These are phyloP conservation scores for Thraustochytrium sp. DNA, from an alignment of 352 stramenopile genomes.

Conservation along the genomic window DNA sequence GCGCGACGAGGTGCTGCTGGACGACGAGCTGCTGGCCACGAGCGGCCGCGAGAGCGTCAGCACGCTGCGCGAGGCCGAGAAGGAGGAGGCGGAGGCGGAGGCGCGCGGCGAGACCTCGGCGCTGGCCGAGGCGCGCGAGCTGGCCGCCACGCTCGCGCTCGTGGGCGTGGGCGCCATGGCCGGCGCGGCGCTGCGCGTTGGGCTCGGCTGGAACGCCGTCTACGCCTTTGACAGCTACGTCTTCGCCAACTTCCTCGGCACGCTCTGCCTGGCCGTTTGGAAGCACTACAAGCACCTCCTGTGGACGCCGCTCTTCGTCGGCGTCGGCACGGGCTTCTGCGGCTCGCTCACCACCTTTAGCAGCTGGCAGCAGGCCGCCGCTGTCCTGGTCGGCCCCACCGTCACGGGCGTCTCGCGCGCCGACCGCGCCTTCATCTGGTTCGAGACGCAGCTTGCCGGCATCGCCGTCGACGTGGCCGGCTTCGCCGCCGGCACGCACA, in stretches of 20 bases:
- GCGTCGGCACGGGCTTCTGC: slow-evolving; percentile 38
- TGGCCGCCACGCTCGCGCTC: slow-evolving; percentile 4
- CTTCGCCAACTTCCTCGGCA: slow-evolving; percentile 29
- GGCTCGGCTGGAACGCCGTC: not conserved
- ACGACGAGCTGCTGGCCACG: slow-evolving; percentile 9
- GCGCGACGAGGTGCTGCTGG: not conserved
- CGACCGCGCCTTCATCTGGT: slow-evolving; percentile 12
- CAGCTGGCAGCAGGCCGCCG: not conserved
- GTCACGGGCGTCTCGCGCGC: not conserved
- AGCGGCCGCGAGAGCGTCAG: not conserved
- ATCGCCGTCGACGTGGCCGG: slow-evolving; percentile 10
- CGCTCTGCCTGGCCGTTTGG: not conserved
- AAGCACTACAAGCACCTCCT: not conserved
- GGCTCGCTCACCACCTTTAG: slow-evolving; percentile 41
- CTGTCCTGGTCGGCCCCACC: not conserved
- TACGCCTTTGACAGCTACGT: not conserved
- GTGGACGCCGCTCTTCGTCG: not conserved
- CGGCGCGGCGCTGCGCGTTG: slow-evolving; percentile 1
- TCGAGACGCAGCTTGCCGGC: not conserved
- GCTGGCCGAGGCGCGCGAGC: not conserved
- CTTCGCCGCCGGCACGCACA: slow-evolving; percentile 18
- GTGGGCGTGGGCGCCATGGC: not conserved
- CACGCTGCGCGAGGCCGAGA: slow-evolving; percentile 8
- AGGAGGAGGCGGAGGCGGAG: not conserved
- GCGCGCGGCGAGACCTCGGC: not conserved